phyloP scores from a whole-genome alignment of 495 filamentous ascomycete species.

The Penicillium salamii region DNA sequence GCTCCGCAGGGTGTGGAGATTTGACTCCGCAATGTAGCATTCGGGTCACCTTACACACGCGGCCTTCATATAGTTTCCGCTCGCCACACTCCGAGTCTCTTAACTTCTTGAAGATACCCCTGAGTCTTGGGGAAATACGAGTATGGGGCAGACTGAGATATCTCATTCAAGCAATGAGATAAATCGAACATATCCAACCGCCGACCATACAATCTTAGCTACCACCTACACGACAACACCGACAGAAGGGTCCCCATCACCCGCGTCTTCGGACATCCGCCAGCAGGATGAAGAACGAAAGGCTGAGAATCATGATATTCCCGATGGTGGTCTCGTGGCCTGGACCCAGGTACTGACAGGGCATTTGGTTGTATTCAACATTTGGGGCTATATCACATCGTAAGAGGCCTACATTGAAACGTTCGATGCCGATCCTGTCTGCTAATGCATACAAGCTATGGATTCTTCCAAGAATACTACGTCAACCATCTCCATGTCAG shows the following conservation, averaged over 20 bases:
- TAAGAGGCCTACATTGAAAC: not conserved
- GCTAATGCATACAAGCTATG: constrained; percentile 44
- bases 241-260: constrained; percentile 1
- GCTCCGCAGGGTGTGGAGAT: constrained; percentile 1
- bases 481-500: constrained; percentile 34
- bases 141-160: not conserved
- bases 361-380: constrained; percentile 57
- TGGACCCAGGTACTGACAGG: constrained; percentile 57
- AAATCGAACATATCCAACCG: not conserved
- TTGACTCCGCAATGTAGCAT: constrained; percentile 2
- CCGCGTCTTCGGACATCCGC: not conserved
- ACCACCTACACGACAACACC: not conserved
- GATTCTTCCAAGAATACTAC: constrained; percentile 72
- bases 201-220: not conserved
- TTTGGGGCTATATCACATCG: constrained; percentile 60
- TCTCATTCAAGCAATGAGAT: not conserved
- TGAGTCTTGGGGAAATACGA: not conserved
- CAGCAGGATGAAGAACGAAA: constrained; percentile 2
- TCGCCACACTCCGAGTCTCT: not conserved
- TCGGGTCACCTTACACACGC: not conserved
- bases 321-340: constrained; percentile 47
- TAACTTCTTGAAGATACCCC: not conserved
- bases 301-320: constrained; percentile 1
- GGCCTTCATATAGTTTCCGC: not conserved
- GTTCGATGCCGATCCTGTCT: not conserved